A percentile compares a stretch with the other conserved stretches of the same genome.
Conservation (phyloP, 345 rosid genomes). For the Ailanthus altissimus region DNA sequence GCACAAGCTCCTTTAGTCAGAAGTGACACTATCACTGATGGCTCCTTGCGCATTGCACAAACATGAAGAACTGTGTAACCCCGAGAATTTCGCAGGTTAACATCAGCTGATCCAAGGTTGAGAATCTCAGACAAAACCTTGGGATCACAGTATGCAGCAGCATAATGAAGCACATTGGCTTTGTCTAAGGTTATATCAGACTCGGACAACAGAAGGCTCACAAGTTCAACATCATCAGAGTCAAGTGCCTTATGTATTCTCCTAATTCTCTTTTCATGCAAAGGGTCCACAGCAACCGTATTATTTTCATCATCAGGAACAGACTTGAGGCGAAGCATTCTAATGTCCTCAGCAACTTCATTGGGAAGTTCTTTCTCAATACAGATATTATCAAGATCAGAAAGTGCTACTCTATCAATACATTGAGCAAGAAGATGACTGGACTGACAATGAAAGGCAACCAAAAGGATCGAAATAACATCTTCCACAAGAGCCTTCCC, state of each 20-base stretch:
- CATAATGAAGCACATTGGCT: conserved; percentile 85
- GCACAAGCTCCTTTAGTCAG: conserved; percentile 74
- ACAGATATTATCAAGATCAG: conserved; percentile 67
- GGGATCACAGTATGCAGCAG: conserved; percentile 89
- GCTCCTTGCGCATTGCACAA: conserved; percentile 90
- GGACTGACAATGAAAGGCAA: conserved; percentile 77
- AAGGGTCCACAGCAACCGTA: conserved; percentile 34
- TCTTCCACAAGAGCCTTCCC: conserved; percentile 78
- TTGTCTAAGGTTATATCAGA: conserved; percentile 74
- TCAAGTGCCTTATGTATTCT: conserved; percentile 90
- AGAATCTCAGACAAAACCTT: conserved; percentile 85
- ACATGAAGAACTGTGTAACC: conserved; percentile 88
- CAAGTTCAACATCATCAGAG: conserved; percentile 93
- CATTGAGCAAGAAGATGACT: conserved; percentile 71
- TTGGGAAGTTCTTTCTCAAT: conserved; percentile 84
- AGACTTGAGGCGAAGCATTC: conserved; percentile 47
- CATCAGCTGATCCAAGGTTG: conserved; percentile 62
- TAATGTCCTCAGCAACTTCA: conserved; percentile 61
- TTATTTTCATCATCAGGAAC: conserved; percentile 40
- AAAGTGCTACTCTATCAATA: conserved; percentile 77
- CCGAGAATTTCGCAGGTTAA: conserved; percentile 65
- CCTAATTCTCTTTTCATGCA: conserved; percentile 60
- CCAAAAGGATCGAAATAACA: conserved; percentile 76
- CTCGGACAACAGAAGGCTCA: conserved; percentile 77
- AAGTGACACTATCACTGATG: conserved; percentile 64